Evolutionary conservation across 2,329 filamentous ascomycete species (phyloP).

Genomic region (Penicillium brasilianum): DNA sequence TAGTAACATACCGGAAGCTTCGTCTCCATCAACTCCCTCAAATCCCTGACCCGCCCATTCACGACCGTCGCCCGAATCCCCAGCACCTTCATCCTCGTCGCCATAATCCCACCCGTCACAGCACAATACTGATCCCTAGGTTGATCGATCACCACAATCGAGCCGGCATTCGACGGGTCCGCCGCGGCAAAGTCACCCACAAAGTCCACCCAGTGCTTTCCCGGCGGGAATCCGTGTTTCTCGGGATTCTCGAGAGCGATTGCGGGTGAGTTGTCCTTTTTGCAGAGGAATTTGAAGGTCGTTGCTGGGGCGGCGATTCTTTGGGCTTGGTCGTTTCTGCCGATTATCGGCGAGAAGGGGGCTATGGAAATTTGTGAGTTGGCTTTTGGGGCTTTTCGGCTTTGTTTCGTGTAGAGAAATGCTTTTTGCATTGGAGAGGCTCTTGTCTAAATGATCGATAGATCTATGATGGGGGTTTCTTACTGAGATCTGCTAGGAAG

Average conservation of each 20-base stretch:
- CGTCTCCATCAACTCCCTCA: slow-evolving; percentile 62
- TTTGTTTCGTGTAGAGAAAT: not conserved
- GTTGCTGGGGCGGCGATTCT: slow-evolving; percentile 51
- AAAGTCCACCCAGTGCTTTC: slow-evolving; percentile 72
- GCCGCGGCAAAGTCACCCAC: slow-evolving; percentile 33
- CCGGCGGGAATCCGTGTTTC: slow-evolving; percentile 60
- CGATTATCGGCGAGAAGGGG: slow-evolving; percentile 42
- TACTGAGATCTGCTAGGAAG: slow-evolving; percentile 67
- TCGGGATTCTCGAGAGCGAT: slow-evolving; percentile 27
- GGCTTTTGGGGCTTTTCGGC: not conserved
- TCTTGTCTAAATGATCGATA: no score
- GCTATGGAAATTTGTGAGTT: slow-evolving; percentile 22
- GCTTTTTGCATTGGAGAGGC: not conserved
- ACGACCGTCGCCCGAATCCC: slow-evolving; percentile 68
- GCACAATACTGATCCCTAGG: slow-evolving; percentile 70
- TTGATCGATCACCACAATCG: slow-evolving; percentile 70
- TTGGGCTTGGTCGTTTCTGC: slow-evolving; percentile 32
- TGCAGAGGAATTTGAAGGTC: slow-evolving; percentile 62
- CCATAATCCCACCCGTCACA: slow-evolving; percentile 78
- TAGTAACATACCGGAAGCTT: slow-evolving; percentile 59
- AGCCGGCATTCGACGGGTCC: slow-evolving; percentile 54
- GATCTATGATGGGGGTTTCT: not conserved
- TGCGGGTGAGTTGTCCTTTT: slow-evolving; percentile 52
- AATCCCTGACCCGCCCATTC: slow-evolving; percentile 69
- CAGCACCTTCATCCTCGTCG: slow-evolving; percentile 67